Evolutionary conservation across 2,329 filamentous ascomycete species (phyloP).

Genomic region (Ophiocordyceps camponoti-rufipedis): DNA sequence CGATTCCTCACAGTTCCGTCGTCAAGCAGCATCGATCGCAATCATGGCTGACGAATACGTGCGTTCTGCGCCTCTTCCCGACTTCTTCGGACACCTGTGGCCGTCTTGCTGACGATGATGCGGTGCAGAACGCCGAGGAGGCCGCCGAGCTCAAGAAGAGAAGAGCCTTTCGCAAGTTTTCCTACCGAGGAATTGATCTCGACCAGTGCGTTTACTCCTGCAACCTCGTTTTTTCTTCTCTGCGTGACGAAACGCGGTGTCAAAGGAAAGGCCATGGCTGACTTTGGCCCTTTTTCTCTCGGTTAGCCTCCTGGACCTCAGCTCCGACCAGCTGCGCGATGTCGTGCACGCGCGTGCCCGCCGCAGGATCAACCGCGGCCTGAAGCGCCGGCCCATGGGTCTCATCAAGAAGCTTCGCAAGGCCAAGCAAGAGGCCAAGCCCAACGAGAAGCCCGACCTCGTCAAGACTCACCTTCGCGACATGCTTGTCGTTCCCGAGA

Average conservation of each 20-base stretch:
- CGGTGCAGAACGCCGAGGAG: conserved; percentile 74
- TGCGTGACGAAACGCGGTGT: conserved; percentile 37
- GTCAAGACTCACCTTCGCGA: conserved; percentile 99
- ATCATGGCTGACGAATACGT: conserved; percentile 89
- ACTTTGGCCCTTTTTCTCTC: conserved; percentile 2
- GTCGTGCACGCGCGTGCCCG: conserved; percentile 98
- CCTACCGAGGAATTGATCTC: conserved; percentile 98
- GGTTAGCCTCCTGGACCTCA: conserved; percentile 87
- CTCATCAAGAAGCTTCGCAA: conserved; percentile 99
- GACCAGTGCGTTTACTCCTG: conserved; percentile 60
- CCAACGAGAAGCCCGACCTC: conserved; percentile 98
- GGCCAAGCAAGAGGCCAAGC: conserved; percentile 95
- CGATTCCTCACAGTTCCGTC: conserved; percentile 19
- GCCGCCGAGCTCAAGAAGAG: conserved; percentile 99
- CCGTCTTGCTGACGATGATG: conserved; percentile 11
- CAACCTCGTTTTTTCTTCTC: conserved; percentile 88
- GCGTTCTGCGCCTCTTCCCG: conserved; percentile 27
- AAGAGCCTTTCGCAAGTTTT: conserved; percentile 99
- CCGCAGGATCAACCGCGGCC: conserved; percentile 96
- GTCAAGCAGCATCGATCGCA: conserved; percentile 28
- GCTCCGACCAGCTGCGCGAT: conserved; percentile 96
- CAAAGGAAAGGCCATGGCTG: background rate
- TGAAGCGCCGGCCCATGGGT: conserved; percentile 99
- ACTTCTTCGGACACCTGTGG: background rate
- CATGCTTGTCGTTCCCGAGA: conserved; percentile 99